These are phyloP conservation scores for Danielozyma ontarioensis DNA, from an alignment of 805 yeast species.

Conservation along the genomic window DNA sequence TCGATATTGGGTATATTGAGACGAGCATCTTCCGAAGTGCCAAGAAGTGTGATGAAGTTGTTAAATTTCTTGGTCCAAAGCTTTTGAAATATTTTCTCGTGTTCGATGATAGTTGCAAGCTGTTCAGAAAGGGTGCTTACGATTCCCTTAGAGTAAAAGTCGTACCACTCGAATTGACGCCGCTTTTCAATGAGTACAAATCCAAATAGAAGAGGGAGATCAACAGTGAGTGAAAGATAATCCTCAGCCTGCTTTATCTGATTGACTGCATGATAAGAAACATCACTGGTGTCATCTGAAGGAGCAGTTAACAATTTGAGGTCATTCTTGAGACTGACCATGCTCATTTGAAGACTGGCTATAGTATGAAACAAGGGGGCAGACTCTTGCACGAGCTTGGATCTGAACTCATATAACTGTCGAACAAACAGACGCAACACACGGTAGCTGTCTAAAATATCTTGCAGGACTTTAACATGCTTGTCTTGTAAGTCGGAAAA, in stretches of 20 bases:
- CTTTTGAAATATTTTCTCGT: conserved; percentile 49
- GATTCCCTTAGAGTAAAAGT: conserved; percentile 35
- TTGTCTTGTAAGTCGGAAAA: too few species aligned
- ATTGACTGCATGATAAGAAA: conserved; percentile 17
- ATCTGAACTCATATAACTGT: conserved; percentile 28
- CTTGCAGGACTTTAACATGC: too few species aligned
- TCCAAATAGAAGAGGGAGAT: conserved; percentile 69
- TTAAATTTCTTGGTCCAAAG: conserved; percentile 67
- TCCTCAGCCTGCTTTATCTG: conserved; percentile 30
- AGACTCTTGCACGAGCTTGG: conserved; percentile 15
- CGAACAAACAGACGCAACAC: too few species aligned
- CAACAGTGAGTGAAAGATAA: conserved; percentile 44
- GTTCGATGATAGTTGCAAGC: conserved; percentile 49
- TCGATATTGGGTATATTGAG: conserved; percentile 7
- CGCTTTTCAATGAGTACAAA: conserved; percentile 58
- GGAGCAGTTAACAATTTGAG: conserved; percentile 20
- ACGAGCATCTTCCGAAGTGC: conserved; percentile 2
- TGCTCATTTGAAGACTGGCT: conserved; percentile 33
- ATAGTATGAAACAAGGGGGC: conserved; percentile 23
- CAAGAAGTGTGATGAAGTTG: conserved; percentile 19
- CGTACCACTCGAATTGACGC: conserved; percentile 55
- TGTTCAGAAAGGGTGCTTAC: conserved; percentile 48
- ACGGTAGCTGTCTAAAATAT: conserved; percentile 27
- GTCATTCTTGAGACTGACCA: conserved; percentile 28
- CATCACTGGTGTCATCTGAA: conserved; percentile 2